These are phyloP conservation scores for Pythium monospermum DNA, from an alignment of 352 stramenopile species.

Conservation along the genomic window DNA sequence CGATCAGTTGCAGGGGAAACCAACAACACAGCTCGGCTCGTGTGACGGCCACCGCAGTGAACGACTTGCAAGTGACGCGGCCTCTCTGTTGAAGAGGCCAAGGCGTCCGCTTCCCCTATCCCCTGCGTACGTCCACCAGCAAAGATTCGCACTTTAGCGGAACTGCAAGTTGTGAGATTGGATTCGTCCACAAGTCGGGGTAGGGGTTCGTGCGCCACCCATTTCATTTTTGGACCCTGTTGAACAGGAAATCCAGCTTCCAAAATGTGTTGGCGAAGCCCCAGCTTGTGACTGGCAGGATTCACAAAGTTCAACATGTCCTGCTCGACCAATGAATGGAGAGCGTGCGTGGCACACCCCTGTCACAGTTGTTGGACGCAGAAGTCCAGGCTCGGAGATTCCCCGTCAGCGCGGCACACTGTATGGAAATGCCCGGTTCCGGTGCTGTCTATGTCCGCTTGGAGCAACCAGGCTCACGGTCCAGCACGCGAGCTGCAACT, in stretches of 20 bases:
- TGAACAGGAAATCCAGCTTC: not conserved
- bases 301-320: conserved; percentile 18
- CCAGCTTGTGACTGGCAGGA: conserved; percentile 17
- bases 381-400: not conserved
- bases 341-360: no score
- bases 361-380: not conserved
- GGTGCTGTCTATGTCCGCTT: conserved; percentile 25
- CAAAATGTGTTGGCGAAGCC: conserved; percentile 12
- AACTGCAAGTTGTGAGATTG: conserved; percentile 17
- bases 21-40: not conserved
- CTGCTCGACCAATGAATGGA: conserved; percentile 16
- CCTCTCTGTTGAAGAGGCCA: conserved; percentile 3
- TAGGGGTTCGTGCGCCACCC: conserved; percentile 9
- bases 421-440: conserved; percentile 2
- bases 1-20: not conserved
- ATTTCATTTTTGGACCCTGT: conserved; percentile 6
- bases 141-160: conserved; percentile 18
- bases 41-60: not conserved
- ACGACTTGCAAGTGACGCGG: not conserved
- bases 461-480: not conserved
- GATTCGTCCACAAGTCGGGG: conserved; percentile 26
- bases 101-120: conserved; percentile 26
- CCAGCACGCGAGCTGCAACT: conserved; percentile 19
- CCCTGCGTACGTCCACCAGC: conserved; percentile 20
- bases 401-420: not conserved